Conservation (phyloP, 768 basidiomycete genomes). For the Boletus vinaceobasis region DNA sequence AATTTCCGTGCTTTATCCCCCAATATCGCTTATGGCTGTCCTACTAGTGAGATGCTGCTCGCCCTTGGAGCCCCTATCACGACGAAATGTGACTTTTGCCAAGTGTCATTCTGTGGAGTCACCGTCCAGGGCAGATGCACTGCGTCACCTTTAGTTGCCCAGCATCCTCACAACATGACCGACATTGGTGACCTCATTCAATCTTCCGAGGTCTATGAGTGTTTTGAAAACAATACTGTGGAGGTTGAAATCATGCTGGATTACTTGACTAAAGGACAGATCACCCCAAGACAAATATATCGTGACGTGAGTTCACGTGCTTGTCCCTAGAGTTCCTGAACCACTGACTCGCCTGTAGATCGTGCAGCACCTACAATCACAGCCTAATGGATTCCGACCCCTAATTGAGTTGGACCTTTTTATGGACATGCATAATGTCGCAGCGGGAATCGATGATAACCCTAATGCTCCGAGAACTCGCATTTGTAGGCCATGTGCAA, state of each 20-base stretch:
- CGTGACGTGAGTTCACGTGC: conserved; percentile 52
- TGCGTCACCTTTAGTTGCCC: conserved; percentile 51
- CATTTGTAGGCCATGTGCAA: conserved; percentile 70
- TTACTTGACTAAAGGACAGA: conserved; percentile 59
- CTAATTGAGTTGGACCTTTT: conserved; percentile 72
- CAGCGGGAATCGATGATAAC: conserved; percentile 53
- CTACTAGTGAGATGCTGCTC: conserved; percentile 65
- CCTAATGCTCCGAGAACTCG: conserved; percentile 55
- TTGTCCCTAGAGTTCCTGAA: background rate
- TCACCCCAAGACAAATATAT: conserved; percentile 72
- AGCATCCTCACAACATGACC: conserved; percentile 66
- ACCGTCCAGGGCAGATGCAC: conserved; percentile 70
- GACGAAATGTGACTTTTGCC: conserved; percentile 82
- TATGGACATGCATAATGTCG: conserved; percentile 59
- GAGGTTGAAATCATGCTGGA: conserved; percentile 86
- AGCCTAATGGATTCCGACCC: conserved; percentile 60
- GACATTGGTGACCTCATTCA: conserved; percentile 76
- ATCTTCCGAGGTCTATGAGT: conserved; percentile 73
- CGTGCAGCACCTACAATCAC: conserved; percentile 53
- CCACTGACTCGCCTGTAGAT: conserved; percentile 43
- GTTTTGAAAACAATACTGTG: conserved; percentile 70
- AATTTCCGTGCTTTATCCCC: background rate
- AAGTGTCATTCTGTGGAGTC: conserved; percentile 80
- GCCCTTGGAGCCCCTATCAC: conserved; percentile 71
- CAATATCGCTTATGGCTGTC: background rate